These are phyloP conservation scores for Stygiomarasmius scandens DNA, from an alignment of 1,284 basidiomycete species.

Conservation along the genomic window DNA sequence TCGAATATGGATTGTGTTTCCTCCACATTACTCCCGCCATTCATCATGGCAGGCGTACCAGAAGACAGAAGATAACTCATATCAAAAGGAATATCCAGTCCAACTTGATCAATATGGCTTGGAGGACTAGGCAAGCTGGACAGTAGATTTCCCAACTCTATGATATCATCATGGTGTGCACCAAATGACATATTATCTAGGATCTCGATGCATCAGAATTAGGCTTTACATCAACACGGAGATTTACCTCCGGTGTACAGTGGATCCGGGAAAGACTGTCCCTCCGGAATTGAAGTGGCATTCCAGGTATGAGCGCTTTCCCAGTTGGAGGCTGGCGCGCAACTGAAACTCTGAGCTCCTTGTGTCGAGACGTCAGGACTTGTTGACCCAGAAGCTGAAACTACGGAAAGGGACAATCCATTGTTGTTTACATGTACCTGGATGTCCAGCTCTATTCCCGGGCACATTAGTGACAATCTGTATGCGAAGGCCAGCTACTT, in stretches of 20 bases:
- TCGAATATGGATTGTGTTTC: not conserved
- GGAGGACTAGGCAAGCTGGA: not conserved
- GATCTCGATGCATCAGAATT: no score
- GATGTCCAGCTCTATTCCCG: not conserved
- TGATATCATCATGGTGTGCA: not conserved
- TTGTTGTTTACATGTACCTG: not conserved
- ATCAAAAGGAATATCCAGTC: not conserved
- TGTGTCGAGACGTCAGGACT: no score
- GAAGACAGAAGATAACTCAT: not conserved
- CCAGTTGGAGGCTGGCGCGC: no score
- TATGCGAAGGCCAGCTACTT: not conserved
- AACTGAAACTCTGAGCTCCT: no score
- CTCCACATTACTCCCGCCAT: not conserved
- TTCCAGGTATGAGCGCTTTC: no score
- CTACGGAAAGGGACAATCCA: not conserved
- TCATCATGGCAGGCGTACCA: no score
- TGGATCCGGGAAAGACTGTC: no score
- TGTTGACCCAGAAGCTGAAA: not conserved
- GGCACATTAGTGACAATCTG: not conserved
- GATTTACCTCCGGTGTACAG: no score
- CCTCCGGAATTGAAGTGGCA: no score
- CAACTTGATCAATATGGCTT: not conserved
- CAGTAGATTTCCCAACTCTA: not conserved
- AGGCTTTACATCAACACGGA: no score
- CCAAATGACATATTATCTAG: no score